phyloP scores from a whole-genome alignment of 805 yeast genomes.

The Ogataea parapolymorpha region DNA sequence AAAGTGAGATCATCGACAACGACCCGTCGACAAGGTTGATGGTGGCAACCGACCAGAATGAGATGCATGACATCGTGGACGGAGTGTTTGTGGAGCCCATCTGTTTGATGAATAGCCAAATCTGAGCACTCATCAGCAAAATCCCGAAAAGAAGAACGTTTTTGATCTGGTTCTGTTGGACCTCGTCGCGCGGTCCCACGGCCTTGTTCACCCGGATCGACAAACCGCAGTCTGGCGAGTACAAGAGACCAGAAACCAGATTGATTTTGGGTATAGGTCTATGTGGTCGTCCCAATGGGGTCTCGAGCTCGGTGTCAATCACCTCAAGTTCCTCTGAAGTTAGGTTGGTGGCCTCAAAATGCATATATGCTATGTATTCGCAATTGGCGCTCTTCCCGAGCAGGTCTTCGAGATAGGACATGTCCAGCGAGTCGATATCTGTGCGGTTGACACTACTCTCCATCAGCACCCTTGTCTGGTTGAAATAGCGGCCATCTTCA shows the following conservation, averaged over 20 bases:
- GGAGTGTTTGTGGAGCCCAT: slow-evolving; percentile 74
- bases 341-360: slow-evolving; percentile 58
- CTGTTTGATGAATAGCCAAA: slow-evolving; percentile 59
- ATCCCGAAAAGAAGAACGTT: slow-evolving; percentile 42
- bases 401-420: slow-evolving; percentile 35
- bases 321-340: slow-evolving; percentile 48
- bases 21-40: slow-evolving; percentile 70
- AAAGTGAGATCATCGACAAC: slow-evolving; percentile 56
- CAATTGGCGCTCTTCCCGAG: slow-evolving; percentile 45
- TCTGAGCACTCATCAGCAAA: slow-evolving; percentile 47
- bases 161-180: slow-evolving; percentile 37
- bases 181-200: slow-evolving; percentile 59
- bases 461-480: slow-evolving; percentile 43
- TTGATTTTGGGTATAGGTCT: slow-evolving; percentile 53
- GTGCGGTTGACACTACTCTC: slow-evolving; percentile 44
- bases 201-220: slow-evolving; percentile 38
- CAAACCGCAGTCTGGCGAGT: slow-evolving; percentile 88
- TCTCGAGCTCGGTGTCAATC: slow-evolving; percentile 68
- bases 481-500: slow-evolving; percentile 37
- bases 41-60: slow-evolving; percentile 63
- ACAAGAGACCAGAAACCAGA: slow-evolving; percentile 56
- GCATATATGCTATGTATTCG: slow-evolving; percentile 69
- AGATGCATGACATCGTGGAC: slow-evolving; percentile 69
- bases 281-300: slow-evolving; percentile 80
- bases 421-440: slow-evolving; percentile 35